Percentiles rank a stretch among this genome's conserved stretches.
Conservation (phyloP, 1,284 basidiomycete genomes). For the Moniliophthora roreri region DNA sequence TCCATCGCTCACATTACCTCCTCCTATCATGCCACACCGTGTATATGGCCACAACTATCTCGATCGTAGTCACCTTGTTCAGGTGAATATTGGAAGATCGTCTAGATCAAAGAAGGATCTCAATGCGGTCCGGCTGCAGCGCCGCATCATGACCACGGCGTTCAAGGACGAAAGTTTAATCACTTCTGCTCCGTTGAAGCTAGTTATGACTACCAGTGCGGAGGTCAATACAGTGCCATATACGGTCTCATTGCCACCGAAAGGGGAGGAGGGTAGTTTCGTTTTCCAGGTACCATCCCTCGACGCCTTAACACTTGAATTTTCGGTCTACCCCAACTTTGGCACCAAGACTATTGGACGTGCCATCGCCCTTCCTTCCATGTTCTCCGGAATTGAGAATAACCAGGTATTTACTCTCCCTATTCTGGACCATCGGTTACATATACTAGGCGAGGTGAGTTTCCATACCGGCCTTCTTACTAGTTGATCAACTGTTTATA, state of each 20-base stretch:
- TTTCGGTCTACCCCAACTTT: constrained; percentile 97
- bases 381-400: constrained; percentile 63
- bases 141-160: constrained; percentile 65
- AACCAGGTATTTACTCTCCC: constrained; percentile 70
- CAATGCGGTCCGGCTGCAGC: constrained; percentile 61
- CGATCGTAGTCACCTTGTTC: constrained; percentile 86
- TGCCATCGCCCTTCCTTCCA: constrained; percentile 82
- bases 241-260: constrained; percentile 83
- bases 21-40: constrained; percentile 96
- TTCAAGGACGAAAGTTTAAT: constrained; percentile 64
- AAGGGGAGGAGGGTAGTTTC: constrained; percentile 81
- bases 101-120: constrained; percentile 36
- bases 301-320: constrained; percentile 81
- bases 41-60: constrained; percentile 92
- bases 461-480: not conserved
- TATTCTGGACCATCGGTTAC: constrained; percentile 90
- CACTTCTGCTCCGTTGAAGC: constrained; percentile 83
- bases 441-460: constrained; percentile 89
- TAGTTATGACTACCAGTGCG: constrained; percentile 88
- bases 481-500: constrained; percentile 1
- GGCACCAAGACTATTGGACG: constrained; percentile 98
- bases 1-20: constrained; percentile 91
- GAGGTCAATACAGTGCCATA: constrained; percentile 86
- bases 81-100: constrained; percentile 81
- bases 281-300: constrained; percentile 85